A percentile compares a stretch with the other conserved stretches of the same genome.
Evolutionary conservation across 2,329 filamentous ascomycete species (phyloP).

Genomic region (Fusarium compactum): DNA sequence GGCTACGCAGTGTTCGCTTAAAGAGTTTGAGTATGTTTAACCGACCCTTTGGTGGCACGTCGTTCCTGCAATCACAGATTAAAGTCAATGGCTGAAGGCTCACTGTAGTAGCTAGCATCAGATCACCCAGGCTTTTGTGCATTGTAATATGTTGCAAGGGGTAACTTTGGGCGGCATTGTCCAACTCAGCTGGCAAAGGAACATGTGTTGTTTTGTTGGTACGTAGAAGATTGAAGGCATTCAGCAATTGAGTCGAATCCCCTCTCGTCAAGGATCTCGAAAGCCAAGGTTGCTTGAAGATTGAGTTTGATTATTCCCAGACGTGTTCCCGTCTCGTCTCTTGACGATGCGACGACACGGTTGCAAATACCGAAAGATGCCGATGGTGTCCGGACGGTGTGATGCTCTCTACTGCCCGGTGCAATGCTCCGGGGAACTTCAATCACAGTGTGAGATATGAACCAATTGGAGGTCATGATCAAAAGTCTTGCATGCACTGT

Average conservation of each 20-base stretch:
- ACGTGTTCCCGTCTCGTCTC: conserved; percentile 13
- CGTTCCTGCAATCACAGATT: background rate
- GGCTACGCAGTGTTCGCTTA: conserved; percentile 8
- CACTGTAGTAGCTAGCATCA: conserved; percentile 13
- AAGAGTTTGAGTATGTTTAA: conserved; percentile 10
- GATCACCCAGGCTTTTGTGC: conserved; percentile 26
- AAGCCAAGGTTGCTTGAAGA: background rate
- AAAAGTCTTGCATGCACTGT: conserved; percentile 33
- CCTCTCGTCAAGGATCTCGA: background rate
- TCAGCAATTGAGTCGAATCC: background rate
- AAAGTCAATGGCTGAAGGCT: conserved; percentile 1
- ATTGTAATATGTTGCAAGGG: conserved; percentile 19
- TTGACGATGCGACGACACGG: background rate
- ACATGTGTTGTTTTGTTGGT: background rate
- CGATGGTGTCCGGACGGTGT: conserved; percentile 10
- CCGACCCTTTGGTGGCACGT: conserved; percentile 13
- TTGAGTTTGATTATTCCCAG: conserved; percentile 25
- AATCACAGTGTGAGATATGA: conserved; percentile 35
- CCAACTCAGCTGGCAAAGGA: background rate
- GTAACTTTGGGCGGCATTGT: background rate
- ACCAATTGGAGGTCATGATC: conserved; percentile 1
- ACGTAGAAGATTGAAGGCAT: background rate
- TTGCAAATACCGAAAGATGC: conserved; percentile 15
- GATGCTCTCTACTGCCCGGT: conserved; percentile 3
- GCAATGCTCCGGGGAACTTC: background rate